Evolutionary conservation across 257 asterid genomes (phyloP).

Genomic region (Orobanche coerulescens): DNA sequence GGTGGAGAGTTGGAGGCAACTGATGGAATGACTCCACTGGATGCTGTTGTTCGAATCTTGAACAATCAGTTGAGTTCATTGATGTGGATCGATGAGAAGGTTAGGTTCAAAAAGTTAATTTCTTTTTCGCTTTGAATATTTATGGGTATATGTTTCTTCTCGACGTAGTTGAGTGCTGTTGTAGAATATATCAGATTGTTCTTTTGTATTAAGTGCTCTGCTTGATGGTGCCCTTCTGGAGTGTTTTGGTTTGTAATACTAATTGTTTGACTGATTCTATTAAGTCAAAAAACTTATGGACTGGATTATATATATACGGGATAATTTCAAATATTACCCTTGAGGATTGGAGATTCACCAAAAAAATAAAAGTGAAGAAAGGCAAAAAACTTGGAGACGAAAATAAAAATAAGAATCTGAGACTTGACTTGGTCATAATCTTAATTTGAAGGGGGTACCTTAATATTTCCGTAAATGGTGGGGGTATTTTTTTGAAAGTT

Average conservation of each 20-base stretch:
- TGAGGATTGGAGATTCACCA: too few species aligned
- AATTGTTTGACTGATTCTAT: neutral
- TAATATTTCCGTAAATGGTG: too few species aligned
- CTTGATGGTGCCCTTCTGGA: too few species aligned
- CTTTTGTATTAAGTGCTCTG: neutral
- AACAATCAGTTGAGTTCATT: conserved; percentile 89
- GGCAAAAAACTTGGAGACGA: too few species aligned
- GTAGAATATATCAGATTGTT: neutral
- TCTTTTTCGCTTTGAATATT: conserved; percentile 13
- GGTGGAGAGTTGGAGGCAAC: conserved; percentile 84
- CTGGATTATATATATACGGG: too few species aligned
- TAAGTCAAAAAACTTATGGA: neutral
- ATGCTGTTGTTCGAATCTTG: conserved; percentile 74
- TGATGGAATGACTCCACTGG: conserved; percentile 77
- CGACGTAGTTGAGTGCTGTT: neutral
- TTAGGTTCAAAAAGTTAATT: conserved; percentile 22
- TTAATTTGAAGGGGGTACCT: too few species aligned
- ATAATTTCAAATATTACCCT: too few species aligned
- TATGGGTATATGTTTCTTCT: neutral
- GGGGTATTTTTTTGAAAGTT: too few species aligned
- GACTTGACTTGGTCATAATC: too few species aligned
- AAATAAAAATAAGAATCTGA: too few species aligned
- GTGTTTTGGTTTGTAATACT: too few species aligned
- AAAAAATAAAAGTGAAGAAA: too few species aligned
- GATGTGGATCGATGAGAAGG: conserved; percentile 98